phyloP scores from a whole-genome alignment of 495 filamentous ascomycete species.

The Penicillium longicatenatum region DNA sequence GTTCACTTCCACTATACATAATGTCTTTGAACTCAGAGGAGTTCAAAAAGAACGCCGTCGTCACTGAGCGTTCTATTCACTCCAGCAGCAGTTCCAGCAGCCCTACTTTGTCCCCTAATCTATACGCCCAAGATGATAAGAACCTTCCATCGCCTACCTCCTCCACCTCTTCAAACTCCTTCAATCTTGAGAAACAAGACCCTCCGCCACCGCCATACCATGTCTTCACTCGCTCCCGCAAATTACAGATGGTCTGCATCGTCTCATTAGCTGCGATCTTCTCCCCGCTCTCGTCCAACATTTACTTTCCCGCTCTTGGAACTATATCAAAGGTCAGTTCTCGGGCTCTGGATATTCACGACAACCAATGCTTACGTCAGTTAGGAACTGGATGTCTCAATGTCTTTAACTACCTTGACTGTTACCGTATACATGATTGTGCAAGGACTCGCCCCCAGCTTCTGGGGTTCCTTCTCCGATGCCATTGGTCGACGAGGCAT shows the following conservation, averaged over 20 bases:
- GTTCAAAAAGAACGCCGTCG: conserved; percentile 10
- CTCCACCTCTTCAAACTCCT: conserved; percentile 22
- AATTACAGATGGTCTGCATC: conserved; percentile 65
- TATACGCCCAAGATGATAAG: conserved; percentile 22
- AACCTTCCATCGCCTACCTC: conserved; percentile 4
- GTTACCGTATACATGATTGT: conserved; percentile 49
- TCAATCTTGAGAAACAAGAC: conserved; percentile 27
- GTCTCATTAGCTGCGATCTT: conserved; percentile 50
- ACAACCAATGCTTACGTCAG: not conserved
- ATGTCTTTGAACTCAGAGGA: conserved; percentile 18
- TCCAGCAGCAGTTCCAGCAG: conserved; percentile 18
- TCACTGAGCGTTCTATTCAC: conserved; percentile 18
- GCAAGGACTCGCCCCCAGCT: conserved; percentile 47
- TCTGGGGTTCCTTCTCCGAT: conserved; percentile 50
- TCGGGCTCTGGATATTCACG: too few relatives aligned
- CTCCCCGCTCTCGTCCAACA: conserved; percentile 74
- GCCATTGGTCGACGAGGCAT: conserved; percentile 40
- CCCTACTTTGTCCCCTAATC: conserved; percentile 8
- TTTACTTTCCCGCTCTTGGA: conserved; percentile 74
- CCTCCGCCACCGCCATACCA: conserved; percentile 40
- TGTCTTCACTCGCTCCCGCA: conserved; percentile 58
- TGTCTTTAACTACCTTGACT: conserved; percentile 39
- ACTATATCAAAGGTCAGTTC: conserved; percentile 33
- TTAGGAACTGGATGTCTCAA: conserved; percentile 31
- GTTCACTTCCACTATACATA: conserved; percentile 6